These are phyloP conservation scores for Dimocarpus longan DNA, from an alignment of 345 rosid species.

Conservation along the genomic window DNA sequence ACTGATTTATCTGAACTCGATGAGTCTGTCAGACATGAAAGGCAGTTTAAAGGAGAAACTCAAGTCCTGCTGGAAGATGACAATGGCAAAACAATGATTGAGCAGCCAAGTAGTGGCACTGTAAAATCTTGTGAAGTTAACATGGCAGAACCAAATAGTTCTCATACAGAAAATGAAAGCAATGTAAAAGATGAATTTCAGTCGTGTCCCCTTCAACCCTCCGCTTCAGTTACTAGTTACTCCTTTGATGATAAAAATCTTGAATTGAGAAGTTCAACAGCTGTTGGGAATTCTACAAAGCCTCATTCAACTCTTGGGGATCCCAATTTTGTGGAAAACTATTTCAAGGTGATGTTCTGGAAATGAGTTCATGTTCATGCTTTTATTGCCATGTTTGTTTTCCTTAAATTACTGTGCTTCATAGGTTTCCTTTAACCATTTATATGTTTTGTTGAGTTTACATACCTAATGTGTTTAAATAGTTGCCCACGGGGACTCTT, in stretches of 20 bases:
- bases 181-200: slow-evolving; percentile 31
- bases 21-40: slow-evolving; percentile 31
- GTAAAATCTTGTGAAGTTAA: slow-evolving; percentile 35
- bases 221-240: slow-evolving; percentile 40
- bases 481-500: not conserved
- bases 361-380: slow-evolving; percentile 3
- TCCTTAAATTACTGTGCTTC: not conserved
- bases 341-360: slow-evolving; percentile 67
- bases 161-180: slow-evolving; percentile 34
- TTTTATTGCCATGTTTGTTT: slow-evolving; percentile 4
- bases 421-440: not conserved
- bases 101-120: slow-evolving; percentile 31
- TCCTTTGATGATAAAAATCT: slow-evolving; percentile 29
- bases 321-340: slow-evolving; percentile 91
- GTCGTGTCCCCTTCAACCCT: slow-evolving; percentile 29
- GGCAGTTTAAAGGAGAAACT: slow-evolving; percentile 29
- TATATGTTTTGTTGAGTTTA: not conserved
- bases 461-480: not conserved
- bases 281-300: slow-evolving; percentile 43
- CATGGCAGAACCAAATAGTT: slow-evolving; percentile 32
- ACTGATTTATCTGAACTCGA: slow-evolving; percentile 31
- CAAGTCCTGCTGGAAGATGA: slow-evolving; percentile 30
- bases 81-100: slow-evolving; percentile 26
- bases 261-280: slow-evolving; percentile 32
- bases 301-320: slow-evolving; percentile 75